phyloP scores from a whole-genome alignment of 495 filamentous ascomycete species.

The Aspergillus sclerotiicarbonarius region DNA sequence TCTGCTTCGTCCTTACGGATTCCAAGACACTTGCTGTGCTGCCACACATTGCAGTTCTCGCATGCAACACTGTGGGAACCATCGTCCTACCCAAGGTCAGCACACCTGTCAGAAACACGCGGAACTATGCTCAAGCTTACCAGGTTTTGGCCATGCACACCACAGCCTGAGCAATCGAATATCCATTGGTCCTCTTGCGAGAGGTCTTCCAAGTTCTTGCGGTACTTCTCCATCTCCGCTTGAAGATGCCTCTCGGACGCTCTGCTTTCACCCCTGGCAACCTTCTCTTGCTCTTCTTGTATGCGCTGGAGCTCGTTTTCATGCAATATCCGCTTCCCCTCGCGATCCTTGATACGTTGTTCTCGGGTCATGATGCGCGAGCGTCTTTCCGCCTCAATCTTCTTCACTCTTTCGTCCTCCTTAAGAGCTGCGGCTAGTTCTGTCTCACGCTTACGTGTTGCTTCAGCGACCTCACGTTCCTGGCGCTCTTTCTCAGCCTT shows the following conservation, averaged over 20 bases:
- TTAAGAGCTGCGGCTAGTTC: constrained; percentile 66
- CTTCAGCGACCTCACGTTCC: constrained; percentile 68
- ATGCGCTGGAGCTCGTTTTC: constrained; percentile 80
- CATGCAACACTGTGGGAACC: constrained; percentile 93
- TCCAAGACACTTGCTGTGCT: constrained; percentile 87
- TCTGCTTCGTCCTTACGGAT: constrained; percentile 76
- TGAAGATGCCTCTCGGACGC: constrained; percentile 76
- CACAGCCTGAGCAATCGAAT: constrained; percentile 89
- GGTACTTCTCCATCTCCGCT: constrained; percentile 72
- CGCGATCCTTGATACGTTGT: constrained; percentile 76
- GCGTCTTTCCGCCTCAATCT: constrained; percentile 73
- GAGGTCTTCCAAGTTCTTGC: constrained; percentile 68
- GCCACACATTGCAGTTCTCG: constrained; percentile 93
- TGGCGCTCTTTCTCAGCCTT: constrained; percentile 75
- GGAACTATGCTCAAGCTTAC: constrained; percentile 34
- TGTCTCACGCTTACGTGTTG: constrained; percentile 64
- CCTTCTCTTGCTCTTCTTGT: constrained; percentile 70
- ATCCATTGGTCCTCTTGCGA: constrained; percentile 84
- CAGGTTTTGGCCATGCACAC: constrained; percentile 78
- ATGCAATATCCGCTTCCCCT: constrained; percentile 73
- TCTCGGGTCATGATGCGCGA: constrained; percentile 82
- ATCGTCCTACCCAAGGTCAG: constrained; percentile 62
- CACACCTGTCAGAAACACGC: background rate
- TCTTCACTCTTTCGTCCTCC: constrained; percentile 64
- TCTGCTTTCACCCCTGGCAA: constrained; percentile 60